phyloP scores from a whole-genome alignment of 306 rosid species.

The Canavalia ensiformis region DNA sequence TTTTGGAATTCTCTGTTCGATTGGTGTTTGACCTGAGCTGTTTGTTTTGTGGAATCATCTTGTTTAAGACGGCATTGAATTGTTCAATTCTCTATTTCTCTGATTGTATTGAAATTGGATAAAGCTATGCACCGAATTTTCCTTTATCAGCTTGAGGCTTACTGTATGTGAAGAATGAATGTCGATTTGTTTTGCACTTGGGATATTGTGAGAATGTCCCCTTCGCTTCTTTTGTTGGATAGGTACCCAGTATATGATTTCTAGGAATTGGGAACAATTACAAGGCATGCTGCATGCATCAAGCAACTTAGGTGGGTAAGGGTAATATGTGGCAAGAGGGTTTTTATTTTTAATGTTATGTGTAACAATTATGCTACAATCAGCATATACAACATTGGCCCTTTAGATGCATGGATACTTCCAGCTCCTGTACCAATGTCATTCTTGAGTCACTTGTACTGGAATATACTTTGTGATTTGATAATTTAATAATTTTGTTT shows the following conservation, averaged over 20 bases:
- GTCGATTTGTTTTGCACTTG: not conserved
- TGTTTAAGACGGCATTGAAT: not conserved
- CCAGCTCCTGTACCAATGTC: too few relatives aligned
- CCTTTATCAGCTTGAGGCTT: not conserved
- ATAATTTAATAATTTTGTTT: too few relatives aligned
- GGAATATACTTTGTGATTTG: too few relatives aligned
- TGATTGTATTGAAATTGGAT: not conserved
- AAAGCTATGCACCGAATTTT: not conserved
- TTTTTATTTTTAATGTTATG: not conserved
- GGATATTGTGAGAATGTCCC: not conserved
- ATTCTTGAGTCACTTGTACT: too few relatives aligned
- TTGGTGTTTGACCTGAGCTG: not conserved
- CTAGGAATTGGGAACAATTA: not conserved
- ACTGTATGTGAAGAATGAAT: too few relatives aligned
- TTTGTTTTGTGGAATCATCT: not conserved
- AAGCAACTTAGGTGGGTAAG: slow-evolving; percentile 22
- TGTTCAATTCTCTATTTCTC: not conserved
- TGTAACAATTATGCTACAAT: too few relatives aligned
- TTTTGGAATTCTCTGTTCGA: too few relatives aligned
- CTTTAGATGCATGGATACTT: too few relatives aligned
- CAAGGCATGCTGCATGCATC: too few relatives aligned
- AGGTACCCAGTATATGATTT: not conserved
- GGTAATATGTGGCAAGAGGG: not conserved
- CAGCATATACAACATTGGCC: too few relatives aligned
- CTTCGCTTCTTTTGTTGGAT: slow-evolving; percentile 20